phyloP scores from a whole-genome alignment of 208 protist species.

The Trypanosoma cruzi region DNA sequence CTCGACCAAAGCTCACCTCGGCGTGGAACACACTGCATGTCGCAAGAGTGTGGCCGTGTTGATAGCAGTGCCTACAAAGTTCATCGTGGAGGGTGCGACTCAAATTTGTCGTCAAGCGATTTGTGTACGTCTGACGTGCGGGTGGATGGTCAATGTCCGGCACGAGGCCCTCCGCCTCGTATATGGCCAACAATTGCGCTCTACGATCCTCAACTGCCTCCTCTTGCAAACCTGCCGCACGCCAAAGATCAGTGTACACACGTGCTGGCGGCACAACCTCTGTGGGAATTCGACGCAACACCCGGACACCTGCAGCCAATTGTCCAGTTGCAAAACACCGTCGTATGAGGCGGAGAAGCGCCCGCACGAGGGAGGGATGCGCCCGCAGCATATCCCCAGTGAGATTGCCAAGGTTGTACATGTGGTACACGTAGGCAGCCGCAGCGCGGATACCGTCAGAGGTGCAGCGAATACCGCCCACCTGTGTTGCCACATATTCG shows the following conservation, averaged over 20 bases:
- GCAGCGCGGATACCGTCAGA: slow-evolving; percentile 61
- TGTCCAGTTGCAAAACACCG: slow-evolving; percentile 48
- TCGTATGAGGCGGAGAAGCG: slow-evolving; percentile 38
- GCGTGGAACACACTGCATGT: slow-evolving; percentile 78
- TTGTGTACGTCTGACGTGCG: slow-evolving; percentile 53
- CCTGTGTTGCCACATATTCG: slow-evolving; percentile 42
- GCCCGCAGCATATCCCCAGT: slow-evolving; percentile 50
- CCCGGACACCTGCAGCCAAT: slow-evolving; percentile 51
- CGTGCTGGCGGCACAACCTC: slow-evolving; percentile 52
- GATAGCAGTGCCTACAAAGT: slow-evolving; percentile 84
- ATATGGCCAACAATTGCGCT: slow-evolving; percentile 49
- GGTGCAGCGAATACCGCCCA: slow-evolving; percentile 55
- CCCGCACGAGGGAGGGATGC: slow-evolving; percentile 38
- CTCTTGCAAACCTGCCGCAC: slow-evolving; percentile 60
- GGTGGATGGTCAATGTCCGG: slow-evolving; percentile 51
- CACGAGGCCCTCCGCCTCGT: slow-evolving; percentile 53
- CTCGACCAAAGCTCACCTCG: slow-evolving; percentile 83
- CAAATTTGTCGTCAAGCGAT: slow-evolving; percentile 52
- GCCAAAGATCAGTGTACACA: slow-evolving; percentile 63
- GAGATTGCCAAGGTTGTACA: slow-evolving; percentile 70
- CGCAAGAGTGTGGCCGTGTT: slow-evolving; percentile 62
- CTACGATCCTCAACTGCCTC: slow-evolving; percentile 40
- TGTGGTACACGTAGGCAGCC: slow-evolving; percentile 72
- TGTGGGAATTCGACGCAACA: slow-evolving; percentile 71
- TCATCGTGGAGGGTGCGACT: slow-evolving; percentile 65